Evolutionary conservation across 2,329 filamentous ascomycete species (phyloP).

Genomic region (Paraphaeosphaeria minitans): DNA sequence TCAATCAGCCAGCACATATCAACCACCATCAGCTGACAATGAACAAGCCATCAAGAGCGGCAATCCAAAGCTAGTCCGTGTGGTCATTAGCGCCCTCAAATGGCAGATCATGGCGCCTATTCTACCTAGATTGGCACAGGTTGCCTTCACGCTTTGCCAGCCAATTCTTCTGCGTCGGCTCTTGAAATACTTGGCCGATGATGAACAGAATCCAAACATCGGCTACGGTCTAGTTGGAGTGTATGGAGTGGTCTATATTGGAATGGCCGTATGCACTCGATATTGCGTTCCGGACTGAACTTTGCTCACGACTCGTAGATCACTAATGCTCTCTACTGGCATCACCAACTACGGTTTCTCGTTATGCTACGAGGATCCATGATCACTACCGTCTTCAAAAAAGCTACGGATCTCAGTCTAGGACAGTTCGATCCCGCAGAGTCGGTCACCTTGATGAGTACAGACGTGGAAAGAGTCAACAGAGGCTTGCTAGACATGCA

Average conservation of each 20-base stretch:
- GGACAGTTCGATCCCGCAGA: slow-evolving; percentile 38
- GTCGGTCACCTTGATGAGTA: slow-evolving; percentile 53
- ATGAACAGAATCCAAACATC: slow-evolving; percentile 25
- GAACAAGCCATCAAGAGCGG: neutral
- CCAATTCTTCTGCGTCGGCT: slow-evolving; percentile 14
- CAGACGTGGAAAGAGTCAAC: slow-evolving; percentile 53
- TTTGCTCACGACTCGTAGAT: slow-evolving; percentile 28
- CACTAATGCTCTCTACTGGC: slow-evolving; percentile 36
- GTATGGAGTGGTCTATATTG: slow-evolving; percentile 50
- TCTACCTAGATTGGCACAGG: slow-evolving; percentile 5
- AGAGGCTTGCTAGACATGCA: slow-evolving; percentile 34
- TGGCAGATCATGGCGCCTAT: slow-evolving; percentile 11
- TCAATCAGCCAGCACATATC: neutral
- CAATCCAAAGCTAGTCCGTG: neutral
- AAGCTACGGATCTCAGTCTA: slow-evolving; percentile 45
- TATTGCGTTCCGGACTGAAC: slow-evolving; percentile 13
- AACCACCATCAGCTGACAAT: neutral
- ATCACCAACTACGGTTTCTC: slow-evolving; percentile 10
- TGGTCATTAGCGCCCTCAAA: neutral
- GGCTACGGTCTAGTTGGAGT: slow-evolving; percentile 54
- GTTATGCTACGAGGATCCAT: slow-evolving; percentile 51
- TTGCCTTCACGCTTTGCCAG: slow-evolving; percentile 17
- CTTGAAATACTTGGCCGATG: slow-evolving; percentile 9
- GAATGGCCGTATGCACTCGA: slow-evolving; percentile 44
- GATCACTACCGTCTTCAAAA: slow-evolving; percentile 57